phyloP scores from a whole-genome alignment of 2,329 filamentous ascomycete genomes.

The Periconia macrospinosa region DNA sequence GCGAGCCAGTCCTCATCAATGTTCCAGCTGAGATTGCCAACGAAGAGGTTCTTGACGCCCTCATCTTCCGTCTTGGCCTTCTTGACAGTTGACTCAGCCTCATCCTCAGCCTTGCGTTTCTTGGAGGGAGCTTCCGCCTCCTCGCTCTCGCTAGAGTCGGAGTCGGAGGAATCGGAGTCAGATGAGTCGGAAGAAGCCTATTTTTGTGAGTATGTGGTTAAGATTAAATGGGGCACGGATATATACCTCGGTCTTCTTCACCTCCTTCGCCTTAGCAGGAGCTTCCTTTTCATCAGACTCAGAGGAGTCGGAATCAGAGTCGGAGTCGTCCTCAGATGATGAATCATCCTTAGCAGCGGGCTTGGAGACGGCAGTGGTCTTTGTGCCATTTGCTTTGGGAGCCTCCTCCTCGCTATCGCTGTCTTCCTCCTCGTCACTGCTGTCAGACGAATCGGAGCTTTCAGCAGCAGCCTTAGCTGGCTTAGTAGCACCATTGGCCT shows the following conservation, averaged over 20 bases:
- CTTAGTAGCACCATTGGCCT: constrained; percentile 38
- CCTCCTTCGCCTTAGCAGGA: constrained; percentile 27
- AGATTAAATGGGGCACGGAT: background rate
- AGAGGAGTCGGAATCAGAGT: constrained; percentile 27
- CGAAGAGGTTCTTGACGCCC: constrained; percentile 73
- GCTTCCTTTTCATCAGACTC: constrained; percentile 28
- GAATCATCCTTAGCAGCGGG: constrained; percentile 27
- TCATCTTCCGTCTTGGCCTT: constrained; percentile 60
- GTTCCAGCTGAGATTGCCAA: constrained; percentile 89
- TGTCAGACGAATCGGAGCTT: constrained; percentile 19
- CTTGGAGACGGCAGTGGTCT: constrained; percentile 25
- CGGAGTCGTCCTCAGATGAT: constrained; percentile 37
- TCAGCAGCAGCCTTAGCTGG: constrained; percentile 39
- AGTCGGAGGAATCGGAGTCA: constrained; percentile 40
- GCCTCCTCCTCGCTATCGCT: constrained; percentile 30
- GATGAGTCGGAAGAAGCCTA: constrained; percentile 29
- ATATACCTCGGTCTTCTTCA: constrained; percentile 23
- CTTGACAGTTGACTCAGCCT: constrained; percentile 65
- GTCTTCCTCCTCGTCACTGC: constrained; percentile 35
- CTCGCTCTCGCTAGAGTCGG: constrained; percentile 31
- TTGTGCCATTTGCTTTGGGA: constrained; percentile 6
- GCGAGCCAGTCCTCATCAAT: constrained; percentile 81
- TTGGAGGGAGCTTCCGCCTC: constrained; percentile 63
- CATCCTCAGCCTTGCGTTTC: constrained; percentile 61
- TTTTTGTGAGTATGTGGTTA: constrained; percentile 13